Percentiles rank a stretch among this genome's conserved stretches.
phyloP scores from a whole-genome alignment of 2,329 filamentous ascomycete species.

The Colletotrichum cereale region DNA sequence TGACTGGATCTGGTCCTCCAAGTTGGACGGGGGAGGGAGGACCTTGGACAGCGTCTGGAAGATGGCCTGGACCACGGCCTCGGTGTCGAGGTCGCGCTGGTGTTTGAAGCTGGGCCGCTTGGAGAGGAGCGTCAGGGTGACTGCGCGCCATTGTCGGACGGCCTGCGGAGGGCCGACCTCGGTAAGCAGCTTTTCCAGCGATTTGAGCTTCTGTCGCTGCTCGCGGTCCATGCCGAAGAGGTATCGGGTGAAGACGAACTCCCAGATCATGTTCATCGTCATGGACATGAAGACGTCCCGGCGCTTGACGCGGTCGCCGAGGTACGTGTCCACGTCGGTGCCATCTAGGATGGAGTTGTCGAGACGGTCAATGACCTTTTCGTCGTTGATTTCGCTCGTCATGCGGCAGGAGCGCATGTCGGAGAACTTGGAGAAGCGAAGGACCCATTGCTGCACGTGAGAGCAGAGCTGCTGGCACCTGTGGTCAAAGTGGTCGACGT shows the following conservation, averaged over 20 bases:
- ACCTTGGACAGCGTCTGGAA: constrained; percentile 86
- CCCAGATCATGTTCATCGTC: constrained; percentile 99
- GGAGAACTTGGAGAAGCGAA: constrained; percentile 98
- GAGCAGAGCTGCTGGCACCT: constrained; percentile 95
- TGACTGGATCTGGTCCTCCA: constrained; percentile 83
- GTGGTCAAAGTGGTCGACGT: constrained; percentile 95
- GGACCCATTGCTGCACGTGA: constrained; percentile 96
- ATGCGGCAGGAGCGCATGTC: constrained; percentile 89
- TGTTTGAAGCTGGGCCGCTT: constrained; percentile 82
- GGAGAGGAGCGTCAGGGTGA: constrained; percentile 89
- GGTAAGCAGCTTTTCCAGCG: constrained; percentile 88
- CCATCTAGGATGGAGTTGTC: constrained; percentile 96
- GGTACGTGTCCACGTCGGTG: constrained; percentile 89
- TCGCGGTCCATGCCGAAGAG: constrained; percentile 99
- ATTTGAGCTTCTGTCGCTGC: constrained; percentile 97
- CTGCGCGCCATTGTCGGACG: constrained; percentile 97
- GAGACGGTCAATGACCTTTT: constrained; percentile 92
- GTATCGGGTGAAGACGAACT: constrained; percentile 97
- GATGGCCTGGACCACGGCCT: constrained; percentile 92
- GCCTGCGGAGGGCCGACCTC: constrained; percentile 90
- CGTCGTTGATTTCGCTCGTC: constrained; percentile 87
- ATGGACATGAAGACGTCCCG: constrained; percentile 98
- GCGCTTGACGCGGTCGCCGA: constrained; percentile 87
- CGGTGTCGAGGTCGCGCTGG: constrained; percentile 89
- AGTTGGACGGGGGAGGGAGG: constrained; percentile 85